Evolutionary conservation across 805 yeast genomes (phyloP).

Genomic region (Wickerhamomyces silvicola): DNA sequence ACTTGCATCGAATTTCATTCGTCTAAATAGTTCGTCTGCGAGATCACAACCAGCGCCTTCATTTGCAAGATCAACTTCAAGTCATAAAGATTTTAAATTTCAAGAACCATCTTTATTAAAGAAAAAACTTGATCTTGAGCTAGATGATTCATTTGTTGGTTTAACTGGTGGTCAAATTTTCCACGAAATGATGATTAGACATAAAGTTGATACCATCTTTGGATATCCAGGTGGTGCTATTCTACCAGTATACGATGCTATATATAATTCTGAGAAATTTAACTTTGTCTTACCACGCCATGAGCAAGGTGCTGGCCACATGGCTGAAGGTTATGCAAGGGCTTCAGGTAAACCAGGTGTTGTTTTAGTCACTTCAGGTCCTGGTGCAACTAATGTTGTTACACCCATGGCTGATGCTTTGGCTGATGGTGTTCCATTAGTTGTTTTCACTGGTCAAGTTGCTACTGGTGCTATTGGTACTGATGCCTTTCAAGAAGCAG

Average conservation of each 20-base stretch:
- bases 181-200: constrained; percentile 98
- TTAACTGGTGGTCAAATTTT: constrained; percentile 97
- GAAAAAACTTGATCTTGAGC: constrained; percentile 16
- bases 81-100: constrained; percentile 2
- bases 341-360: constrained; percentile 96
- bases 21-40: constrained; percentile 7
- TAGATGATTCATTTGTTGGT: constrained; percentile 90
- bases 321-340: constrained; percentile 99
- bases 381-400: constrained; percentile 97
- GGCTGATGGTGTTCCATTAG: constrained; percentile 95
- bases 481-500: constrained; percentile 99
- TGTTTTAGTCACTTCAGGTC: constrained; percentile 97
- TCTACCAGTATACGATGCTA: constrained; percentile 95
- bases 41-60: constrained; percentile 24
- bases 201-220: constrained; percentile 90
- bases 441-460: constrained; percentile 96
- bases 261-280: constrained; percentile 83
- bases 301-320: constrained; percentile 99
- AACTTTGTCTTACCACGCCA: constrained; percentile 90
- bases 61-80: constrained; percentile 16
- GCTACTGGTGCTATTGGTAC: constrained; percentile 95
- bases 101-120: constrained; percentile 2
- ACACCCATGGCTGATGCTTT: constrained; percentile 99
- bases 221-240: constrained; percentile 99
- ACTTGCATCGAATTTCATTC: constrained; percentile 1